Evolutionary conservation across 164 flowering plant species (phyloP).

Genomic region (Liriodendron chinense): DNA sequence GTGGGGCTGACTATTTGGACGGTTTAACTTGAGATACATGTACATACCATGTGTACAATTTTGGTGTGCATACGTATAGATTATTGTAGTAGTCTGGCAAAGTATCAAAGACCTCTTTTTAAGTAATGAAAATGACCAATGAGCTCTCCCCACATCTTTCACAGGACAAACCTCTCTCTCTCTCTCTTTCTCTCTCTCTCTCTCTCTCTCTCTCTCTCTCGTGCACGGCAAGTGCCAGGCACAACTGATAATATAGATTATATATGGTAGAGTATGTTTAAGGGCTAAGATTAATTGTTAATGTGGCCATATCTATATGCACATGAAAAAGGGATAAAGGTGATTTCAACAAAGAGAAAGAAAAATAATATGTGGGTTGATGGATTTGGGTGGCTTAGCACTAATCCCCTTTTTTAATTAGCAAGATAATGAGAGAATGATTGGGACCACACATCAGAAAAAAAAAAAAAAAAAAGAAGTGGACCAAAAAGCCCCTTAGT

Average conservation of each 20-base stretch:
- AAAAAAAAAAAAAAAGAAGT: not conserved
- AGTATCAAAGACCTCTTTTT: too few relatives aligned
- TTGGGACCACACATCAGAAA: slow-evolving; percentile 11
- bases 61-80: too few relatives aligned
- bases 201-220: too few relatives aligned
- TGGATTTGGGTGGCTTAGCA: slow-evolving; percentile 19
- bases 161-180: not conserved
- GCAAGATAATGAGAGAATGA: slow-evolving; percentile 6
- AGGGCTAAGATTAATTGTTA: slow-evolving; percentile 1
- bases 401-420: slow-evolving; percentile 6
- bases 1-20: too few relatives aligned
- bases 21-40: too few relatives aligned
- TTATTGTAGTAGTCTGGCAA: too few relatives aligned
- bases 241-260: not conserved
- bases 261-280: not conserved
- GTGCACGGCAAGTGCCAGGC: not conserved
- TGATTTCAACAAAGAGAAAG: not conserved
- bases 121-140: not conserved
- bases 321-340: not conserved
- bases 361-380: slow-evolving; percentile 1
- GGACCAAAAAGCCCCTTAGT: not conserved
- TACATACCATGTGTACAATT: too few relatives aligned
- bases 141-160: not conserved
- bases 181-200: too few relatives aligned
- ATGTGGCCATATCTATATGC: not conserved